Base-by-base conservation (phyloP, 257 asterid genomes). In the Nicotiana undulata region DNA sequence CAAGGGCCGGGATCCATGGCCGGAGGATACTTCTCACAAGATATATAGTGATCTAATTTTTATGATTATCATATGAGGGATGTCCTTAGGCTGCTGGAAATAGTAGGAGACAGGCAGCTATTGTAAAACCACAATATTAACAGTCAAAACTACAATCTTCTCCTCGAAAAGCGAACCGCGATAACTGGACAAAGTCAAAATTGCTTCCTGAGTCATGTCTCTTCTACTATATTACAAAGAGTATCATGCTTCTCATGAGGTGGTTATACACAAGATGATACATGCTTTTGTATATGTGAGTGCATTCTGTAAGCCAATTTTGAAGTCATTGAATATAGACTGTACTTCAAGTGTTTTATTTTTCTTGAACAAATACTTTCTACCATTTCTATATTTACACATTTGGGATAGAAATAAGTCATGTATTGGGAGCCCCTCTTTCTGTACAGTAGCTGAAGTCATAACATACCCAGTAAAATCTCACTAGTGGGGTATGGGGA, bases 21-120 rank as follows among this genome's bases (percentile, higher is more conserved):
- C n/a, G n/a, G n/a, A n/a, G n/a, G 97, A 44, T 95, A 93, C 84
- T 88, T 93, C 72, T 87, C 83, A 87, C 84, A 46, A 52, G 34
- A 53, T 75, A 58, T n/a, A 52, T 52, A 6, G n/a, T 52, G 6
- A 52, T 58, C 63, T 58, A n/a, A 58, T n/a, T 58, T 58, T 13
- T 58, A 58, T 0, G 13, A 7, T 52, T 52, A 52, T 3, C 58
- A 52, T 52, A 52, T 52, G 58, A 52, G 16, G 58, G n/a, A 52
- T 52, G 63, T 17, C 63, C 3, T 58, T n/a, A n/a, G 5, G 26
- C 26, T 58, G 18, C 24, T 17, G 58, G n/a, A 6, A 58, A 58
- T n/a, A n/a, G 28, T 18, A 58, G 28, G 26, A 58, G 28, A 53
- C 40, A 16, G 24, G 53, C 9, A 58, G 28, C 28, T 58, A 58